These are phyloP conservation scores for Camelina sativa DNA, from an alignment of 345 rosid genomes.

Conservation along the genomic window DNA sequence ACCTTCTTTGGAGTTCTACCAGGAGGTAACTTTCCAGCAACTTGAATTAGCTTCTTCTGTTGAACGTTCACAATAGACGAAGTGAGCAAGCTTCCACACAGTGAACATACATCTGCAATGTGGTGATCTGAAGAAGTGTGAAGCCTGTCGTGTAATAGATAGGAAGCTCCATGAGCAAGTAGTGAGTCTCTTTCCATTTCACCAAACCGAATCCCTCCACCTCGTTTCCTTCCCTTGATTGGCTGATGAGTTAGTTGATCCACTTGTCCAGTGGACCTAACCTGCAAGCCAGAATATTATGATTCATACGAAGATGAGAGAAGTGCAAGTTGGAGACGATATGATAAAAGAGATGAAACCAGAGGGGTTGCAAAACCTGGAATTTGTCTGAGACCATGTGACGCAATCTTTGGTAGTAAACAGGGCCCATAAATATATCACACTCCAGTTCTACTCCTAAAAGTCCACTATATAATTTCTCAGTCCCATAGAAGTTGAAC, in stretches of 20 bases:
- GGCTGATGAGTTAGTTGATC: conserved; percentile 96
- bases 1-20: conserved; percentile 73
- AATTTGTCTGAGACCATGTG: conserved; percentile 99
- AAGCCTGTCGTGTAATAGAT: conserved; percentile 92
- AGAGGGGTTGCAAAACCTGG: conserved; percentile 53
- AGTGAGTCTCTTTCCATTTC: conserved; percentile 97
- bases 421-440: conserved; percentile 98
- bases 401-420: conserved; percentile 94
- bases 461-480: conserved; percentile 78
- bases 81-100: conserved; percentile 85
- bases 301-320: conserved; percentile 5
- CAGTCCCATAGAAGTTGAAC: conserved; percentile 82
- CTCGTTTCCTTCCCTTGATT: conserved; percentile 91
- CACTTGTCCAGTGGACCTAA: conserved; percentile 82
- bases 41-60: conserved; percentile 57
- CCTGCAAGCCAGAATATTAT: conserved; percentile 55
- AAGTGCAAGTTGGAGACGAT: neutral
- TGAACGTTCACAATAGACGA: conserved; percentile 56
- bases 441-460: conserved; percentile 88
- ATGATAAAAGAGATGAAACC: neutral
- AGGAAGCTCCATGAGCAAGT: conserved; percentile 96
- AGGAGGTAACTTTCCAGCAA: conserved; percentile 77
- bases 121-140: conserved; percentile 92
- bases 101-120: conserved; percentile 82
- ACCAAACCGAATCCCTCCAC: conserved; percentile 96